Evolutionary conservation across 2,329 filamentous ascomycete species (phyloP), one percentile per base, ranked within the genome.

Genomic region (Tolypocladium amazonense): DNA sequence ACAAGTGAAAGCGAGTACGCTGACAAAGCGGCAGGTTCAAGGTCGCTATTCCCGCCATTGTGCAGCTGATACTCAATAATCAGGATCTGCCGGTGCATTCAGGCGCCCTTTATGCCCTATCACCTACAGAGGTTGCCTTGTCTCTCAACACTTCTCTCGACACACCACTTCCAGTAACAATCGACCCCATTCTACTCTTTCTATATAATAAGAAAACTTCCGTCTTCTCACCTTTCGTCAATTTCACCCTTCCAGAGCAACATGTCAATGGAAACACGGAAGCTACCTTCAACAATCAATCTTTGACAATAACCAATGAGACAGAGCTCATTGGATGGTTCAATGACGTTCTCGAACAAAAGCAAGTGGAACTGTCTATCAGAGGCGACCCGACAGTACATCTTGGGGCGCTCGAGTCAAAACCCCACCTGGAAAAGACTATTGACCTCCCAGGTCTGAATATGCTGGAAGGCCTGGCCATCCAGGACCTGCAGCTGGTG

Each of bases 381-480:
- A 68, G 71, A 6, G 77, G 74, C 0, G 67, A 70, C 2, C 45
- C 45, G 4, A 50, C 66, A 1, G 71, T 77, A 25, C 71, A 73
- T 58, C 67, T 81, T 0, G 76, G 77, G 0, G 68, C 69, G 4
- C 67, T 80, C 9, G 69, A 74, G 53, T 72, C 74, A 54, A 61
- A 64, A 0, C 35, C 45, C 0, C 45, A 50, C 18, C 45, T 50
- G 11, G 69, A 78, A 11, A 79, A 79, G 66, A 75, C 73, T 0
- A 68, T 79, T 23, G 62, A 69, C n/a, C 62, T 78, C 0, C 63
- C 68, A 2, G 75, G 74, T 39, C 67, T 81, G 1, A 75, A 76
- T 30, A 65, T 72, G 53, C 66, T 80, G 1, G 58, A 64, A 1
- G 76, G 78, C 7, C 76, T 78, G 41, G 69, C 65, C 7, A 64